These are phyloP conservation scores for Pythium periplocum DNA, from an alignment of 352 stramenopile species.

Conservation along the genomic window DNA sequence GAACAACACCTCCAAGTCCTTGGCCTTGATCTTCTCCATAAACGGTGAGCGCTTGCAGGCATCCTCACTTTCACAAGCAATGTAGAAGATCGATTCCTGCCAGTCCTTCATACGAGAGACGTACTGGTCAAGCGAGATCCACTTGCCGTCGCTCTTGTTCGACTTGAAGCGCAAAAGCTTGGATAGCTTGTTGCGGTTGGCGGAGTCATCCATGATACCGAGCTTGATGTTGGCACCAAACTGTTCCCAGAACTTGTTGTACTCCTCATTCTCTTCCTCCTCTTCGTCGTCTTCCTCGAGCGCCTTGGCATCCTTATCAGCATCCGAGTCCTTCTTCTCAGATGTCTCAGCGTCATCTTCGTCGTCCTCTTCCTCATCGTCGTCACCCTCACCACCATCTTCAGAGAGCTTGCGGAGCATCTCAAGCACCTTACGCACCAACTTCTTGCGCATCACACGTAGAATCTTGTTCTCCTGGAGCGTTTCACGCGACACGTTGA, in stretches of 20 bases:
- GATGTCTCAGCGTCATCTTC: constrained; percentile 45
- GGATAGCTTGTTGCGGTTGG: constrained; percentile 92
- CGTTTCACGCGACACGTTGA: constrained; percentile 99
- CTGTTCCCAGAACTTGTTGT: constrained; percentile 98
- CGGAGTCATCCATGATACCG: constrained; percentile 97
- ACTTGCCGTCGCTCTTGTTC: constrained; percentile 90
- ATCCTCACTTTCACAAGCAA: constrained; percentile 93
- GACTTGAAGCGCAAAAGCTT: constrained; percentile 98
- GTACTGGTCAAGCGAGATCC: constrained; percentile 95
- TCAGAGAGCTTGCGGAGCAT: constrained; percentile 95
- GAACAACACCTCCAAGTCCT: constrained; percentile 98
- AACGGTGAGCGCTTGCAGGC: constrained; percentile 94
- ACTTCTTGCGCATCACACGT: constrained; percentile 99
- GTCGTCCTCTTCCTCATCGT: constrained; percentile 49
- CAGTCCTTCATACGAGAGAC: constrained; percentile 97
- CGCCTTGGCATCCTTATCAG: constrained; percentile 75
- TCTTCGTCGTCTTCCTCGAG: constrained; percentile 46
- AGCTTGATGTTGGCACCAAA: constrained; percentile 99
- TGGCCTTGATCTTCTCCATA: constrained; percentile 95
- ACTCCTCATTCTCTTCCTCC: constrained; percentile 78
- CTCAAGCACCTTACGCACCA: constrained; percentile 99
- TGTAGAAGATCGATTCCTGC: constrained; percentile 99
- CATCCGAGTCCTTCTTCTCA: constrained; percentile 52
- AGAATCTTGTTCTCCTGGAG: constrained; percentile 99
- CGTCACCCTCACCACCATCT: constrained; percentile 81